Evolutionary conservation across 2,329 filamentous ascomycete genomes (phyloP).

Genomic region (Apiospora aurea): DNA sequence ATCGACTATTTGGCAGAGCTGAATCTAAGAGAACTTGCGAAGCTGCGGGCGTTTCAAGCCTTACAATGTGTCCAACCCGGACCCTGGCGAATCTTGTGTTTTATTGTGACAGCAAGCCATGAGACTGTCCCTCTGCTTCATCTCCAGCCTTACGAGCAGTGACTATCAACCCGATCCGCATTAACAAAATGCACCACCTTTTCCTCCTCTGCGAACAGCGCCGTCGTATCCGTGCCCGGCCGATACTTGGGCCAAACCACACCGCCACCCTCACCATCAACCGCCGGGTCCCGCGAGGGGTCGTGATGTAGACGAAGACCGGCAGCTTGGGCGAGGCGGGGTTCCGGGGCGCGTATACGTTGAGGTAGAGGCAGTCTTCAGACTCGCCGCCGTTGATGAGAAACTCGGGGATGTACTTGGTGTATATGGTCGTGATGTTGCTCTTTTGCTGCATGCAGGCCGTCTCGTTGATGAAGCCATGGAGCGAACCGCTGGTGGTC

Average conservation of each 20-base stretch:
- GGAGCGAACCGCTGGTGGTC: conserved; percentile 19
- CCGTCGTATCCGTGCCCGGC: not conserved
- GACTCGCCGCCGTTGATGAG: conserved; percentile 32
- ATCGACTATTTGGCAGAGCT: not conserved
- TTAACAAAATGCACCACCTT: not conserved
- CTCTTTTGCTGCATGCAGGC: conserved; percentile 35
- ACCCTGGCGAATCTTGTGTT: not conserved
- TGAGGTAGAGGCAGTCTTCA: conserved; percentile 39
- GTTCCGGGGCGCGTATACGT: conserved; percentile 34
- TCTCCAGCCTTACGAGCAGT: not conserved
- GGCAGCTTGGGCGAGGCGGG: conserved; percentile 28
- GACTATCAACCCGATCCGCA: not conserved
- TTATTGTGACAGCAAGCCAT: not conserved
- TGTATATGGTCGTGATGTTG: conserved; percentile 24
- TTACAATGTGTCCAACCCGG: not conserved
- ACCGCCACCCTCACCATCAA: conserved; percentile 23
- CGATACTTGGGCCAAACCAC: conserved; percentile 37
- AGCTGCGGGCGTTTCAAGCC: no score
- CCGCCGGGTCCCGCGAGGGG: conserved; percentile 30
- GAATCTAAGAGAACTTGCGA: not conserved
- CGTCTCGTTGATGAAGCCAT: conserved; percentile 27
- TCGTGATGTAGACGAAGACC: conserved; percentile 38
- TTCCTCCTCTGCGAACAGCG: not conserved
- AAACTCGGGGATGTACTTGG: conserved; percentile 33
- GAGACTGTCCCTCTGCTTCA: not conserved